A percentile compares a stretch with the other conserved stretches of the same genome.
Evolutionary conservation across 768 basidiomycete genomes (phyloP).

Genomic region (Tylopilus balloui): DNA sequence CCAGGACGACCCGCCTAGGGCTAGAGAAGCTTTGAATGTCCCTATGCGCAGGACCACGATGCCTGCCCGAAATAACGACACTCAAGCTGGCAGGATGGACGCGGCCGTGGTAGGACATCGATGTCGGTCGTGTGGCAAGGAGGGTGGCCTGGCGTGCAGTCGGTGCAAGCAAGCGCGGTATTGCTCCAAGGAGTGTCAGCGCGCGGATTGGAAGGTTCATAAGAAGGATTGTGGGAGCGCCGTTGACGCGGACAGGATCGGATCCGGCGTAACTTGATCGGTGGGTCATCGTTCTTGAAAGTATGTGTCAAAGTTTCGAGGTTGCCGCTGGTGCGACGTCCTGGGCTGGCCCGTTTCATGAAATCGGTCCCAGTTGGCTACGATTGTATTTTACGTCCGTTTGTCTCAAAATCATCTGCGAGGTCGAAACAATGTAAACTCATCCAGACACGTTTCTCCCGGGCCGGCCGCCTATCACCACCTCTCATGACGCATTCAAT

Average conservation of each 20-base stretch:
- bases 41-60: neutral
- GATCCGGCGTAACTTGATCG: no score
- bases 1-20: neutral
- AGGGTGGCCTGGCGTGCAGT: neutral
- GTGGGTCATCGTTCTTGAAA: no score
- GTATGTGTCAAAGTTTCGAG: no score
- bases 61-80: neutral
- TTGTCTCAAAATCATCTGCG: no score
- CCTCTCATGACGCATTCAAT: neutral
- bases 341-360: no score
- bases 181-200: constrained; percentile 3
- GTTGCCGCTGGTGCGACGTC: no score
- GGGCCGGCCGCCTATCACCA: neutral
- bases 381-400: no score
- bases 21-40: neutral
- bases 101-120: neutral
- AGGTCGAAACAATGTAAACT: no score
- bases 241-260: neutral
- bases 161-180: neutral
- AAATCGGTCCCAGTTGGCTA: no score
- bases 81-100: neutral
- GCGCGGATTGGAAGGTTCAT: neutral
- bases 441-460: no score
- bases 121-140: neutral
- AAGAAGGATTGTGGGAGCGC: neutral